Percentiles rank a stretch among this genome's conserved stretches.
Conservation (phyloP, 129 eudicot species). For the Pseudognaphalium luteoalbum region DNA sequence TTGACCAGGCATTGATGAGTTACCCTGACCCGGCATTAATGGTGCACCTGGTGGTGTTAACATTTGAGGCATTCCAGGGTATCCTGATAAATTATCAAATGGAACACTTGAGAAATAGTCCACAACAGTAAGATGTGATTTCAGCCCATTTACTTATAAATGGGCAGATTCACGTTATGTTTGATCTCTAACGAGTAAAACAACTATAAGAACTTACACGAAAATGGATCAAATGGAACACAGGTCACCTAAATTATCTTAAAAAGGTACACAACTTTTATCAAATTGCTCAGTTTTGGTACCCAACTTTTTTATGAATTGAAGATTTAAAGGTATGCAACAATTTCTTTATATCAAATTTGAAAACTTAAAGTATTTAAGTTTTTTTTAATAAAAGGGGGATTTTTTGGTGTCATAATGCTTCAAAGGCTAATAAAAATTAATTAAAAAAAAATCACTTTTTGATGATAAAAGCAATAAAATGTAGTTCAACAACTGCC, state of each 20-base stretch:
- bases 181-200: background rate
- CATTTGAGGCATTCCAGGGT: slow-evolving; percentile 66
- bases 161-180: background rate
- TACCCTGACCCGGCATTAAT: slow-evolving; percentile 15
- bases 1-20: slow-evolving; percentile 45
- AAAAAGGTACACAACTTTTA: no score
- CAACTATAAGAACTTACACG: background rate
- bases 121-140: background rate
- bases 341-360: no score
- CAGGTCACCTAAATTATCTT: background rate
- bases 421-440: no score
- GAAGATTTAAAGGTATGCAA: no score
- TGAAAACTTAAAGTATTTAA: no score
- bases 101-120: background rate
- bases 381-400: no score
- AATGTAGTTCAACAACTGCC: no score
- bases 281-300: background rate
- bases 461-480: no score
- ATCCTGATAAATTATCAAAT: slow-evolving; percentile 38
- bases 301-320: no score
- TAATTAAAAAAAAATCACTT: no score
- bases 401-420: no score
- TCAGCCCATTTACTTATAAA: background rate
- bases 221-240: background rate
- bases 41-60: slow-evolving; percentile 61